Evolutionary conservation across 108 stramenopile species (phyloP), one percentile per base, ranked within the genome.

Genomic region (Skeletonema menzelii): DNA sequence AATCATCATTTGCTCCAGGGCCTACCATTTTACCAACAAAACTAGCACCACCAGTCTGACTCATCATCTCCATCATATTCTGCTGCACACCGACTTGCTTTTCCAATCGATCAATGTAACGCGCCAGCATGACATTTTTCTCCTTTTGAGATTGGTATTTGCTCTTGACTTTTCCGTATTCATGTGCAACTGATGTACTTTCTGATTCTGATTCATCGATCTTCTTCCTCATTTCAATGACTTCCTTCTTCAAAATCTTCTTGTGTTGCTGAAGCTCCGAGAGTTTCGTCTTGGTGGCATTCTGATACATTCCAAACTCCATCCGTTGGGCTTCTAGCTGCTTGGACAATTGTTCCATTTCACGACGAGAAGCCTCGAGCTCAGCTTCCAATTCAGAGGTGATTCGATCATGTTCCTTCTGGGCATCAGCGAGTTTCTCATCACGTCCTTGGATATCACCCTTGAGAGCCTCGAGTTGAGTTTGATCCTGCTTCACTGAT

Each of bases 41-140:
- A 53, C 78, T 79, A 27, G 70, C 77, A 31, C 70, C 77, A 19
- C 80, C 79, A 65, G 46, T 73, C 22, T 71, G 70, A 34, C 81
- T 82, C 84, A 93, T 93, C 87, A 93, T 91, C 81, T 93, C 92
- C 92, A 93, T 93, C 86, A 93, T 89, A 73, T 91, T 93, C 49
- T 93, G 92, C 67, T 93, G 92, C 1, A 93, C 90, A 42, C 88
- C 89, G 4, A 93, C 92, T 70, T 93, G 92, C 8, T 87, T 88
- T 73, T 93, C 92, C 38, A 93, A 85, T 58, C 89, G 88, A 64
- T 91, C 88, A 30, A 93, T 80, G 38, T 93, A 93, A 15, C 90
- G 67, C 72, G 91, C 88, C 32, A 93, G 75, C 11, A 89, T 70
- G n/a, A 79, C 76, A 56, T 81, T 80, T 31, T 88, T 88, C 70